phyloP scores from a whole-genome alignment of 139 green algal species.

The Trebouxia sp. region DNA sequence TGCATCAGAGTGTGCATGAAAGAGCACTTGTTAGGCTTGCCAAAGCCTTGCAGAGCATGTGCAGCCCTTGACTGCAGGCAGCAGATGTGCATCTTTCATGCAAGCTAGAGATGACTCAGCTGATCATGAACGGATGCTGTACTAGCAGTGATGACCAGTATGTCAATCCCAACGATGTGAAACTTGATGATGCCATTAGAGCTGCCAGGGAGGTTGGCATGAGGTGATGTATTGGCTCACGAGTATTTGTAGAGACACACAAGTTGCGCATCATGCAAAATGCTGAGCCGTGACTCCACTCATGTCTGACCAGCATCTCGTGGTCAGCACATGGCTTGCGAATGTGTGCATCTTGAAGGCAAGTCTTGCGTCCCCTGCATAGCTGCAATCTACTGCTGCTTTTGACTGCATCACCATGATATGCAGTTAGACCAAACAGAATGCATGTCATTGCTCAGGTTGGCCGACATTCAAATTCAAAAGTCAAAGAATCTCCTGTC shows the following conservation, averaged over 20 bases:
- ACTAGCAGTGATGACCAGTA: constrained; percentile 67
- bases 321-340: too few species aligned
- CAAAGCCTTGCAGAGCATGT: not conserved
- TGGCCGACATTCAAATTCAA: too few species aligned
- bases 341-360: too few species aligned
- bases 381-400: too few species aligned
- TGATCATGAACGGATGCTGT: constrained; percentile 65
- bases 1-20: not conserved
- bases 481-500: too few species aligned
- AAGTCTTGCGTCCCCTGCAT: too few species aligned
- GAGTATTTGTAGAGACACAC: too few species aligned
- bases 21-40: not conserved
- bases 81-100: constrained; percentile 49
- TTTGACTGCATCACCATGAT: too few species aligned
- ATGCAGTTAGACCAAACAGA: too few species aligned
- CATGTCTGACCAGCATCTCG: too few species aligned
- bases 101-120: constrained; percentile 65
- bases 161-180: constrained; percentile 66
- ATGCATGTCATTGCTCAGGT: too few species aligned
- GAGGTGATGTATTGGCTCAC: too few species aligned
- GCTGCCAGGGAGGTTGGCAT: constrained; percentile 55
- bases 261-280: constrained; percentile 70
- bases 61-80: constrained; percentile 2
- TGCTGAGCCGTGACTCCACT: constrained; percentile 63
- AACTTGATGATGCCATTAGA: not conserved